These are phyloP conservation scores for Trichoderma virens DNA, from an alignment of 495 filamentous ascomycete genomes.

Conservation along the genomic window DNA sequence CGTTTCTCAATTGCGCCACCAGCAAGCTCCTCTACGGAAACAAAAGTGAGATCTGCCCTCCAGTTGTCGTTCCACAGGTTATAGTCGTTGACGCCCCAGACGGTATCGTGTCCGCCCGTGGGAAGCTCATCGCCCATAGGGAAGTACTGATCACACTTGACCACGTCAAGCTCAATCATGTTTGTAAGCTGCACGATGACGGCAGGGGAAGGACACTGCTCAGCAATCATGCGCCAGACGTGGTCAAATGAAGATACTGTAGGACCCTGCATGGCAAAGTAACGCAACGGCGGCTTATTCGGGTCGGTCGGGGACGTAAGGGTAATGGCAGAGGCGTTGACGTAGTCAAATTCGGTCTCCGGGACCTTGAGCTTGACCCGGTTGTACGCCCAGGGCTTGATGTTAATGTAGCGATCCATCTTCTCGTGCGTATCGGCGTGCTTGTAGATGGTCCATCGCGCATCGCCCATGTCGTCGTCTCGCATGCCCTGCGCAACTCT, in stretches of 20 bases:
- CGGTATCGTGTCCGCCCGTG: constrained; percentile 42
- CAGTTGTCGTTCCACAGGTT: constrained; percentile 61
- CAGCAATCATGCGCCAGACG: constrained; percentile 94
- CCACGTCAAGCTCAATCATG: constrained; percentile 68
- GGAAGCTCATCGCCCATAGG: constrained; percentile 55
- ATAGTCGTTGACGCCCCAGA: constrained; percentile 45
- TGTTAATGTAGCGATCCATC: constrained; percentile 77
- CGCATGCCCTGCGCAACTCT: constrained; percentile 39
- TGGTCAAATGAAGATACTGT: constrained; percentile 63
- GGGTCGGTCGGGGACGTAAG: constrained; percentile 57
- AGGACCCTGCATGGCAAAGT: constrained; percentile 68
- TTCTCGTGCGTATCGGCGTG: constrained; percentile 37
- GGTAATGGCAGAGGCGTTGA: constrained; percentile 87
- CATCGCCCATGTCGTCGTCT: constrained; percentile 36
- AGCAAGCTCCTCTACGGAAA: constrained; percentile 37
- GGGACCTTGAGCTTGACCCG: constrained; percentile 79
- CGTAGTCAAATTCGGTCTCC: constrained; percentile 76
- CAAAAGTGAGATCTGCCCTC: constrained; percentile 43
- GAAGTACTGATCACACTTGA: constrained; percentile 93
- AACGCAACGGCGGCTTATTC: constrained; percentile 30
- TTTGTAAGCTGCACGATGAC: constrained; percentile 96
- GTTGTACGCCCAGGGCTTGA: constrained; percentile 78
- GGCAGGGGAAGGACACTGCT: constrained; percentile 67
- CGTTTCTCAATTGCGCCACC: constrained; percentile 48
- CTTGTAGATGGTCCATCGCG: constrained; percentile 48